A percentile compares a stretch with the other conserved stretches of the same genome.
These are phyloP conservation scores for Trichoderma endophyticum DNA, from an alignment of 2,329 filamentous ascomycete species.

Conservation along the genomic window DNA sequence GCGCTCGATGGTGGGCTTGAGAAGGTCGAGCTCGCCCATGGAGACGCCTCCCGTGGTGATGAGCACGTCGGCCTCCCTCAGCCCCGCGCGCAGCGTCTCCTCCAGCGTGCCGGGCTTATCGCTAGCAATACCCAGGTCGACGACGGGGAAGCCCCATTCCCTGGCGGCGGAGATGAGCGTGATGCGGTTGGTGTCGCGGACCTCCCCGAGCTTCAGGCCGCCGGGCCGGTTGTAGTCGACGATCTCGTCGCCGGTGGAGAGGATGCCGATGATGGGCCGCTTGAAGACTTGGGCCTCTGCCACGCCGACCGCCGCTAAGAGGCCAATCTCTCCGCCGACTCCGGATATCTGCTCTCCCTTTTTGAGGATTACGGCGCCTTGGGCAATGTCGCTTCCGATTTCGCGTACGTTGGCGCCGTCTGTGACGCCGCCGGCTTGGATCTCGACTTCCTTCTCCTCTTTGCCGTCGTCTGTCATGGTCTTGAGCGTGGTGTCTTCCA, in stretches of 20 bases:
- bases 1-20: slow-evolving; percentile 94
- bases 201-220: slow-evolving; percentile 71
- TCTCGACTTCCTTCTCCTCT: slow-evolving; percentile 86
- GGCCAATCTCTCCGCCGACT: slow-evolving; percentile 84
- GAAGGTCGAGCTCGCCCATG: slow-evolving; percentile 95
- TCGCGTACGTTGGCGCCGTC: slow-evolving; percentile 86
- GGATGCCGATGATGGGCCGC: slow-evolving; percentile 75
- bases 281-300: slow-evolving; percentile 68
- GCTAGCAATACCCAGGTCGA: slow-evolving; percentile 82
- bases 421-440: slow-evolving; percentile 72
- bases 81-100: slow-evolving; percentile 67
- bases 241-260: slow-evolving; percentile 95
- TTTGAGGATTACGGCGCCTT: slow-evolving; percentile 66
- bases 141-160: slow-evolving; percentile 70
- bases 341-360: slow-evolving; percentile 81
- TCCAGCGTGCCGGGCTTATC: slow-evolving; percentile 75
- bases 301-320: slow-evolving; percentile 82
- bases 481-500: slow-evolving; percentile 83
- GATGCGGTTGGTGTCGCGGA: slow-evolving; percentile 89
- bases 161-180: slow-evolving; percentile 75
- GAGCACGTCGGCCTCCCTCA: slow-evolving; percentile 74
- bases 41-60: slow-evolving; percentile 93
- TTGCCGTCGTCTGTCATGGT: slow-evolving; percentile 72
- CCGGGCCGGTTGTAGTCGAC: slow-evolving; percentile 67
- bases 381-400: slow-evolving; percentile 79